phyloP scores from a whole-genome alignment of 768 basidiomycete genomes.

The Leucosporidium creatinivorum region DNA sequence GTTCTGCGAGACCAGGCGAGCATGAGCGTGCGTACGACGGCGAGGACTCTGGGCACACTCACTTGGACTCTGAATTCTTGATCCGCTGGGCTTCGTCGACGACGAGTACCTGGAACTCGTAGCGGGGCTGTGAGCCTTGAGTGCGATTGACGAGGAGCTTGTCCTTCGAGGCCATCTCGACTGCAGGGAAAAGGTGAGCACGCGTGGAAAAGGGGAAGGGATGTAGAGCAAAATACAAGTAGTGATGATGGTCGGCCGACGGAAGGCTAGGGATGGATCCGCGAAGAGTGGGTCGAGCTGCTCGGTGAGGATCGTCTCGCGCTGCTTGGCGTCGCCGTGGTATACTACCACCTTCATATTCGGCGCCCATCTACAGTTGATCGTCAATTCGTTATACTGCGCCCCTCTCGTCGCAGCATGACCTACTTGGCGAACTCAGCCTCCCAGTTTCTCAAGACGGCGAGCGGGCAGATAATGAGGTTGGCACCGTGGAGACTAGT shows the following conservation, averaged over 20 bases:
- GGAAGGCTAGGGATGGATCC: no score
- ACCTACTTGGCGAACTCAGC: slow-evolving; percentile 10
- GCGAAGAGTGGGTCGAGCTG: background rate
- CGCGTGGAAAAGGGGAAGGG: background rate
- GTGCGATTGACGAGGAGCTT: background rate
- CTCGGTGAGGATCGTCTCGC: slow-evolving; percentile 60
- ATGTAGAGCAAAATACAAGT: slow-evolving; percentile 48
- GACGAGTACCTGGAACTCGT: background rate
- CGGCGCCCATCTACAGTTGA: slow-evolving; percentile 2
- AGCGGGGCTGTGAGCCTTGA: background rate
- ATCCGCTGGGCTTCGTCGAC: slow-evolving; percentile 54
- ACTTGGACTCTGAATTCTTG: slow-evolving; percentile 84
- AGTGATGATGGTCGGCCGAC: slow-evolving; percentile 51
- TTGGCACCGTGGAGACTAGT: no score
- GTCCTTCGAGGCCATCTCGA: background rate
- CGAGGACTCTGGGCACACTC: slow-evolving; percentile 4
- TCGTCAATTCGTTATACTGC: no score
- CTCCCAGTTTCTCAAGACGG: slow-evolving; percentile 53
- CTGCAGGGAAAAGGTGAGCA: background rate
- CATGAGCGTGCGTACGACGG: no score
- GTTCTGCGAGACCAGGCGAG: slow-evolving; percentile 24
- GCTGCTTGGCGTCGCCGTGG: slow-evolving; percentile 73
- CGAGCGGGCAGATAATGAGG: slow-evolving; percentile 86
- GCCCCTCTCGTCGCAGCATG: no score
- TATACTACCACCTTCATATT: slow-evolving; percentile 73